Conservation (phyloP, 2,329 filamentous ascomycete genomes). For the Scytalidium lignicola region DNA sequence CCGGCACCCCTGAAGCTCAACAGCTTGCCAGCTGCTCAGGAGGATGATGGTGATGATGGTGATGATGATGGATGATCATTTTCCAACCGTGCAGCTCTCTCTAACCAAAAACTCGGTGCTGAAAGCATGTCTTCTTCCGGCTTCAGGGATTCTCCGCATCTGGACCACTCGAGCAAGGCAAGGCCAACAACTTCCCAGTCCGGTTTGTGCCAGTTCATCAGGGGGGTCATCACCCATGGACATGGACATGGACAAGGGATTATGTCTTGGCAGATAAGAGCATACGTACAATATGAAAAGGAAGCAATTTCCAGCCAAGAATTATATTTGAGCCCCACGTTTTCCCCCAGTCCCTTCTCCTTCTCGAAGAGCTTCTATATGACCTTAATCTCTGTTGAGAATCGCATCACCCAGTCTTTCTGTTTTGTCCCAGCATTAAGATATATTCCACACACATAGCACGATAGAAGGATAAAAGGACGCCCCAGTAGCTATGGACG, state of each 20-base stretch:
- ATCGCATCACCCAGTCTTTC: neutral
- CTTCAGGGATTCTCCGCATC: neutral
- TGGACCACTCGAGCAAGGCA: too few species aligned
- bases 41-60: too few species aligned
- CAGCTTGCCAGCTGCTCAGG: neutral
- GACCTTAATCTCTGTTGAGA: neutral
- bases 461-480: neutral
- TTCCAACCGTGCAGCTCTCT: neutral
- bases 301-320: neutral
- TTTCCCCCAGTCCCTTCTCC: neutral
- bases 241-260: neutral
- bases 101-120: neutral
- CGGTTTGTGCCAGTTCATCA: neutral
- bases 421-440: neutral
- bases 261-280: neutral
- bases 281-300: neutral
- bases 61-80: too few species aligned
- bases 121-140: neutral
- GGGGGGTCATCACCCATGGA: neutral
- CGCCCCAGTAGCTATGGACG: slow-evolving; percentile 23
- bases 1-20: neutral
- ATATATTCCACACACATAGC: neutral
- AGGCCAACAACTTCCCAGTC: neutral
- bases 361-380: neutral
- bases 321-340: neutral